Evolutionary conservation across 2,329 filamentous ascomycete species (phyloP), one percentile per base, ranked within the genome.

Genomic region (Emergomyces pasteurianus): DNA sequence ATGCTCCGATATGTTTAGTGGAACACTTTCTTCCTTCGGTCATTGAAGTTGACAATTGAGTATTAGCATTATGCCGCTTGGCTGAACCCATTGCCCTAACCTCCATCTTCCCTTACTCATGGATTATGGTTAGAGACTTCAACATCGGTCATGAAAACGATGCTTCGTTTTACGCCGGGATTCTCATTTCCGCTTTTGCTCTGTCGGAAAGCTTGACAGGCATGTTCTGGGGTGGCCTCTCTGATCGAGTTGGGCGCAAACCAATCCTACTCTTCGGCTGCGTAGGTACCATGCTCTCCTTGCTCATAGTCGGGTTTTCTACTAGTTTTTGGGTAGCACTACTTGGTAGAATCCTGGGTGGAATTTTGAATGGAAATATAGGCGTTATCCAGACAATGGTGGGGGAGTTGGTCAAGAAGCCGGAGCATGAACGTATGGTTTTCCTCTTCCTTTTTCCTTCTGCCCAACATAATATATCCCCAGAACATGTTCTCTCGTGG

Each of bases 381-480:
- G 89, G 94, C 1, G 96, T 96, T 63, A 87, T 96, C 64, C 80
- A 92, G 65, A 95, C 90, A n/a, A 92, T 94, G 78, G 91, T 96
- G 2, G 92, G 92, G 0, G 92, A 96, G 73, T 86, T 96, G 81
- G 91, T 96, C 1, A 89, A 90, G 0, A 86, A 92, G 71, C 90
- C 83, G 71, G 88, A 91, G 69, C 79, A 96, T 12, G 92, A 96
- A 70, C 92, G 88, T 68, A 61, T 14, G 64, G 26, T 3, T 16
- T 47, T 50, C 26, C 46, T 28, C 26, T 34, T 12, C 36, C 6
- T 7, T 9, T 18, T 10, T 10, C 14, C 16, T 28, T 43, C n/a
- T n/a, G n/a, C 14, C 9, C 9, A 3, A 1, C 21, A 52, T n/a
- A 42, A 36, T 14, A 42, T 42, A n/a, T 18, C 34, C 23, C 53